Base-by-base conservation (phyloP, 192 early-diverging fungal genomes). In the Umbelopsis sp. region DNA sequence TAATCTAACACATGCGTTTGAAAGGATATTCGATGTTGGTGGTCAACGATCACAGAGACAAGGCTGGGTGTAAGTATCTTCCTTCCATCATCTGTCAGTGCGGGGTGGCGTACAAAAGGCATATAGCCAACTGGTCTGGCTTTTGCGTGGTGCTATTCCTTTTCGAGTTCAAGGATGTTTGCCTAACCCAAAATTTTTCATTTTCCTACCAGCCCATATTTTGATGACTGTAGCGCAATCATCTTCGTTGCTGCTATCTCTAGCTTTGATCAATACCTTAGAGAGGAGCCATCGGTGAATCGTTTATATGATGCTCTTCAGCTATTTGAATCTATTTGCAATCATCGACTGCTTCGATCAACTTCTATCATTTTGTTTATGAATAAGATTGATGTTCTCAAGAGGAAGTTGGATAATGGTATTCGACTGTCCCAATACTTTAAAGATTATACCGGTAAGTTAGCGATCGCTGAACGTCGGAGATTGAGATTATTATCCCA, bases 371-470 rank as follows among this genome's bases (percentile, higher is more conserved):
- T 88, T 45, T 45, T 88, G 20, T 88, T 88, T 53, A 53, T 88
- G 49, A 88, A 88, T 77, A 88, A 88, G 74, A 88, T 86, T 5
- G 87, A 88, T 59, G 83, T 88, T 29, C 88, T 88, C 31, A 75
- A 86, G 69, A 50, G 71, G 34, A 88, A 88, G 52, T 32, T 38
- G 47, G 22, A 29, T 9, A 53, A 50, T 29, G 47, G 68, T 22
- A 50, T 31, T 16, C 8, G 68, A 26, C 49, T 50, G 36, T 41
- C 68, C 14, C 22, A 34, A 14, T 62, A 62, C 26, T 62, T 70
- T 24, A 70, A 50, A 29, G 68, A 70, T 49, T 70, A 70, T 50
- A 53, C 52, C 12, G 32, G 45, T 44, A 38, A 38, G 3, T 67
- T 8, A 9, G 32, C 22, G n/a, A n/a, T n/a, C n/a, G n/a, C n/a